These are phyloP conservation scores for Dictyophora rubrovolvata DNA, from an alignment of 768 basidiomycete species.

Conservation along the genomic window DNA sequence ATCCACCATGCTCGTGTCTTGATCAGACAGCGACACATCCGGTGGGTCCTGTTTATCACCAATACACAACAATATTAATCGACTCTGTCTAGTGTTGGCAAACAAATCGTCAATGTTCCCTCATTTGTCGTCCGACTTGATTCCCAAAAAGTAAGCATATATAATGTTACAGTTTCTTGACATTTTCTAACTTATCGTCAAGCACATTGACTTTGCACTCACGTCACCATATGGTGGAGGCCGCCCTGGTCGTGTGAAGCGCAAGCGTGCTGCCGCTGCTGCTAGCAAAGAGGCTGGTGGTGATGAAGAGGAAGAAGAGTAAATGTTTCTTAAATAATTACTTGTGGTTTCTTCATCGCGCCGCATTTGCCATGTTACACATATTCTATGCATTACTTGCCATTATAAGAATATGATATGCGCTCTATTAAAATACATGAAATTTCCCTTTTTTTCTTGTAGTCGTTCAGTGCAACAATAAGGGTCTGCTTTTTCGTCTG, in stretches of 20 bases:
- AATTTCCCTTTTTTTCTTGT: neutral
- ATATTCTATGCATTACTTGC: neutral
- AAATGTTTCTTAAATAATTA: conserved; percentile 20
- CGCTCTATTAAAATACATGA: neutral
- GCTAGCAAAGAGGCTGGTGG: conserved; percentile 86
- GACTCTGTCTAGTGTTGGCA: conserved; percentile 68
- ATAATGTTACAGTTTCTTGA: neutral
- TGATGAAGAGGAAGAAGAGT: conserved; percentile 87
- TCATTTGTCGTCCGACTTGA: conserved; percentile 99
- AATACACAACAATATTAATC: neutral
- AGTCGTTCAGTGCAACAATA: neutral
- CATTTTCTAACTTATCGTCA: neutral
- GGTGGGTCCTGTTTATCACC: conserved; percentile 40
- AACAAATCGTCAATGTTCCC: conserved; percentile 98
- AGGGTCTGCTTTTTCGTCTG: neutral
- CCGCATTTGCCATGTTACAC: neutral
- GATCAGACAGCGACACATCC: conserved; percentile 97
- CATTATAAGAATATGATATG: neutral
- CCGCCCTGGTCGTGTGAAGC: conserved; percentile 92
- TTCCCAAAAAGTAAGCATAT: conserved; percentile 72
- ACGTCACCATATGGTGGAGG: conserved; percentile 96
- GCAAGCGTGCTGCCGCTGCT: conserved; percentile 91
- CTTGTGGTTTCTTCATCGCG: neutral
- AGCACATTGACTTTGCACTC: conserved; percentile 96
- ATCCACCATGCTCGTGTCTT: conserved; percentile 98